Base-by-base conservation (phyloP, 2,329 filamentous ascomycete genomes). In the Claviceps humidiphila region DNA sequence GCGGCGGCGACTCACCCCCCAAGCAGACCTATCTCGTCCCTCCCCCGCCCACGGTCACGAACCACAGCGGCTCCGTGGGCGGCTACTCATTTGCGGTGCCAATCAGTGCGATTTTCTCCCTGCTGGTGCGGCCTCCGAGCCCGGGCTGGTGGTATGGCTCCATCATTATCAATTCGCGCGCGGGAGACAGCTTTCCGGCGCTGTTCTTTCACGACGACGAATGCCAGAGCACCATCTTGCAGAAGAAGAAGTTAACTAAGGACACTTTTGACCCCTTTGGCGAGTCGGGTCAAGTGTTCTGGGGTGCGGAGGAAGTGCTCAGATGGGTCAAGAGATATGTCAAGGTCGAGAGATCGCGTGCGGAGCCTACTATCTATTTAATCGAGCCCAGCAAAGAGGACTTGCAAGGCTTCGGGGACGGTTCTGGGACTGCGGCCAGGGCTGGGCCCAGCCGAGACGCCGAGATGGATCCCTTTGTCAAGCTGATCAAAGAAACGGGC, bases 101-200 rank as follows among this genome's bases (percentile, higher is more conserved):
- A 1, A 78, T 97, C 34, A 88, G 82, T 58, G 87, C 91, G 57
- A 84, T 98, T 55, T 98, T 94, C 69, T 95, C 88, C 30, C 75
- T 98, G 5, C 76, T 95, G 7, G 84, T 98, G 41, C 82, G 93
- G 2, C 91, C 91, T 3, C 94, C 93, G 5, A 96, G 89, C 65
- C 71, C 95, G 7, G 94, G 93, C 16, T 98, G 93, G 94, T 98
- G 93, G 93, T 96, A 94, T 66, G 93, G 93, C 38, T 95, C 89
- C 57, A 71, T 98, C 30, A 85, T 98, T 53, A 88, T 98, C 71
- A 98, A 98, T 65, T 89, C 87, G 1, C 77, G 87, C 13, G 82
- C 85, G 0, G 94, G 94, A 3, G 90, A 97, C 64, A 93, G 87
- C 64, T 95, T 97, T 59, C 93, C 93, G 0, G 89, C 93, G 0